phyloP scores from a whole-genome alignment of 805 yeast species.

The Zygoascus bituminiphila region DNA sequence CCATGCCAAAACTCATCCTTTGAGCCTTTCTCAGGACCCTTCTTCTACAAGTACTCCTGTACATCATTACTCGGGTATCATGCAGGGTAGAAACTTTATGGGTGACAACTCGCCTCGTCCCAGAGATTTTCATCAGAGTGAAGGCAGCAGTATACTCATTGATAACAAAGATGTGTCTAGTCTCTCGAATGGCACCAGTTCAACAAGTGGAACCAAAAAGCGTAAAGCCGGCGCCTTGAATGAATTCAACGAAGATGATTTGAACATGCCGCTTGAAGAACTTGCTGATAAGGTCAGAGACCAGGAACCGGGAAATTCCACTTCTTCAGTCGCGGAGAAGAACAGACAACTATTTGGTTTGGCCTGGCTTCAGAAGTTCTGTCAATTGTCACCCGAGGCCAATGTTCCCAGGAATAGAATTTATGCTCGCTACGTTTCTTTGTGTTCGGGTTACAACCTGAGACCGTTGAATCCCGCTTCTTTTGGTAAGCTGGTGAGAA shows the following conservation, averaged over 20 bases:
- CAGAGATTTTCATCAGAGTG: background rate
- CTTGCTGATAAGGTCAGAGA: constrained; percentile 15
- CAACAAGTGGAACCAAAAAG: background rate
- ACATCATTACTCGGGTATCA: background rate
- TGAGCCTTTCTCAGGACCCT: background rate
- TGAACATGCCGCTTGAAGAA: constrained; percentile 12
- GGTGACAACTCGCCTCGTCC: background rate
- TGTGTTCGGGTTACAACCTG: constrained; percentile 47
- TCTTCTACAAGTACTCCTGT: background rate
- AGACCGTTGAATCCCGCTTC: constrained; percentile 67
- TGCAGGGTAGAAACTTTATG: background rate
- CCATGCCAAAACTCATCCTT: background rate
- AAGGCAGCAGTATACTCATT: background rate
- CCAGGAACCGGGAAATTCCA: constrained; percentile 12
- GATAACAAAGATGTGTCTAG: background rate
- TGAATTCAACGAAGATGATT: constrained; percentile 1
- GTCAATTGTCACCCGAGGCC: constrained; percentile 41
- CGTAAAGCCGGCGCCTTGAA: background rate
- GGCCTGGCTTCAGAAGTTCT: constrained; percentile 67
- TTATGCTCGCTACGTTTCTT: constrained; percentile 55
- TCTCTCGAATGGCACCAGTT: background rate
- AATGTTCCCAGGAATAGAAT: constrained; percentile 59
- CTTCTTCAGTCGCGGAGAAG: constrained; percentile 22
- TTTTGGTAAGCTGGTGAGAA: constrained; percentile 64
- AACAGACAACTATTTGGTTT: constrained; percentile 64